A percentile compares a stretch with the other conserved stretches of the same genome.
Evolutionary conservation across 2,329 filamentous ascomycete species (phyloP).

Genomic region (Cladophialophora psammophila): DNA sequence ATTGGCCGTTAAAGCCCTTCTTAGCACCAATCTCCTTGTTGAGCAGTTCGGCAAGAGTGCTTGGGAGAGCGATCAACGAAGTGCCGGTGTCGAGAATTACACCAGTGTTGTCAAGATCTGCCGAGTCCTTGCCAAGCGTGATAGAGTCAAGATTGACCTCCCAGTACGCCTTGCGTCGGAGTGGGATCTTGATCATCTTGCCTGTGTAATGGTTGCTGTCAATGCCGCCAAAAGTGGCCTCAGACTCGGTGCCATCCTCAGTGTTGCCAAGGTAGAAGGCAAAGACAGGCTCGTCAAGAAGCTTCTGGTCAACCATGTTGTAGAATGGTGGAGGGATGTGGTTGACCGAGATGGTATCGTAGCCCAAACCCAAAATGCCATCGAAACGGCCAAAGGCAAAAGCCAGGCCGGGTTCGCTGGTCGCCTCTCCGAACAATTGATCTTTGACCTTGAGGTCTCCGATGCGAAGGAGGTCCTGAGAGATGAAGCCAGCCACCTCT

Average conservation of each 20-base stretch:
- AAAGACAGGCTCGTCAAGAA: conserved; percentile 91
- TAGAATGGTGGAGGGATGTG: conserved; percentile 94
- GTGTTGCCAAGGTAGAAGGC: conserved; percentile 91
- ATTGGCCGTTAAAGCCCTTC: conserved; percentile 97
- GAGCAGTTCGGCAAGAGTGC: conserved; percentile 88
- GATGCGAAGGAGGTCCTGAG: conserved; percentile 83
- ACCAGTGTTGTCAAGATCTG: conserved; percentile 91
- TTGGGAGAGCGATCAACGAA: conserved; percentile 93
- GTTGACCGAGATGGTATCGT: conserved; percentile 97
- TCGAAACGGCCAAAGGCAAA: conserved; percentile 98
- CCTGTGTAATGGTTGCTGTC: conserved; percentile 83
- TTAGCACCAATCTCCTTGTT: conserved; percentile 98
- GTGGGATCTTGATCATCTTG: conserved; percentile 89
- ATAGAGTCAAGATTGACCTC: conserved; percentile 96
- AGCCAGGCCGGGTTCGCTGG: conserved; percentile 90
- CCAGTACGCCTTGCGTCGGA: conserved; percentile 99
- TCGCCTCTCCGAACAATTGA: conserved; percentile 96
- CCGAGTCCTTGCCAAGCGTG: conserved; percentile 82
- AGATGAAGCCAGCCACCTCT: conserved; percentile 90
- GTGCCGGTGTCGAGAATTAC: conserved; percentile 98
- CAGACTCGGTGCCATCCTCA: conserved; percentile 76
- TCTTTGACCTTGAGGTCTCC: conserved; percentile 87
- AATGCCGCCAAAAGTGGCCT: conserved; percentile 87
- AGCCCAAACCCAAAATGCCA: conserved; percentile 93
- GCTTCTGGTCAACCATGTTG: conserved; percentile 87